Conservation (phyloP, 164 flowering plant genomes). For the Magnolia changhungtana region DNA sequence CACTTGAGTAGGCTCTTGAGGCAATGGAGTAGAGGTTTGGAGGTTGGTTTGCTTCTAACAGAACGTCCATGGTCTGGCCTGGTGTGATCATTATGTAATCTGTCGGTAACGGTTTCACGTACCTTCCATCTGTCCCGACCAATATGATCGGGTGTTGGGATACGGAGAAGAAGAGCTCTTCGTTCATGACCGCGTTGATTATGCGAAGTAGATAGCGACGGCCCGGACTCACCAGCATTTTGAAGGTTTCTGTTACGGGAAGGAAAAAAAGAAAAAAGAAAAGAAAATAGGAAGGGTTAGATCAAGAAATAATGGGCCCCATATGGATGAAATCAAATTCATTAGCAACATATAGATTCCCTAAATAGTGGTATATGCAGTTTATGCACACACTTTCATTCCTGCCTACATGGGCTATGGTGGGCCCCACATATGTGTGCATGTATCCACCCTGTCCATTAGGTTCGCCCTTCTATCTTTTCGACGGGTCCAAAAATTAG, state of each 20-base stretch:
- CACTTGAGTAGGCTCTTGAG: constrained; percentile 21
- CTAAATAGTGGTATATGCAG: no score
- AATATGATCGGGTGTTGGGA: constrained; percentile 19
- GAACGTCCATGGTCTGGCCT: constrained; percentile 28
- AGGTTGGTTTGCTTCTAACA: constrained; percentile 17
- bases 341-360: no score
- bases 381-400: no score
- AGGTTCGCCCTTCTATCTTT: no score
- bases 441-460: no score
- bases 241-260: constrained; percentile 10
- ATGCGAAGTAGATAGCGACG: constrained; percentile 19
- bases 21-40: constrained; percentile 29
- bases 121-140: constrained; percentile 20
- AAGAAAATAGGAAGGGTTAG: not conserved
- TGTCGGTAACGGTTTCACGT: constrained; percentile 18
- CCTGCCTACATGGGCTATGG: no score
- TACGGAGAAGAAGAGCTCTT: constrained; percentile 17
- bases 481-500: no score
- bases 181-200: constrained; percentile 15
- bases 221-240: constrained; percentile 8
- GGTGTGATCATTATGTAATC: constrained; percentile 22
- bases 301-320: not conserved
- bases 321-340: no score
- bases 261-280: not conserved
- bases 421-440: no score